Evolutionary conservation across 2,329 filamentous ascomycete species (phyloP).

Genomic region (Aphanocladium album): DNA sequence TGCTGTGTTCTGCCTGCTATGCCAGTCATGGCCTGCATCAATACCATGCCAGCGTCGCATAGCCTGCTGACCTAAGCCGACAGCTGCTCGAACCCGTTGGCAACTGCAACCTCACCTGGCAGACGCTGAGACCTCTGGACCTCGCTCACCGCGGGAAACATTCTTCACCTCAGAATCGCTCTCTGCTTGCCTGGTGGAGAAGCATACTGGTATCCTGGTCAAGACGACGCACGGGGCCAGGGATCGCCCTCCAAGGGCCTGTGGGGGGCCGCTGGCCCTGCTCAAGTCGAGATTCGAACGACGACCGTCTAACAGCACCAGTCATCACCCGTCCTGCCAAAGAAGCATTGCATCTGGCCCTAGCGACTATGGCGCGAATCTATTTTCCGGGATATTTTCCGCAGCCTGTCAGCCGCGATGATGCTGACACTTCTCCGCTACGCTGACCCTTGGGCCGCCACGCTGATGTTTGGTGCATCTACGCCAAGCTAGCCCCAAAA

Average conservation of each 20-base stretch:
- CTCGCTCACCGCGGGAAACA: no score
- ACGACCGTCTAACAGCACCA: background rate
- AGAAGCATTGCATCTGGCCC: background rate
- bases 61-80: background rate
- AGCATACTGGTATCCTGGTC: background rate
- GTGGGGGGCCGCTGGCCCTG: background rate
- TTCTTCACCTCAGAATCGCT: background rate
- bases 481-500: background rate
- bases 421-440: slow-evolving; percentile 3
- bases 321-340: background rate
- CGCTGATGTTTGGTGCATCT: background rate
- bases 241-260: background rate
- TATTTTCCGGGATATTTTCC: background rate
- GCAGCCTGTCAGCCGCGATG: background rate
- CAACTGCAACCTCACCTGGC: background rate
- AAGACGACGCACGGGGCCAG: background rate
- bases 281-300: background rate
- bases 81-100: background rate
- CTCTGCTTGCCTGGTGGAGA: background rate
- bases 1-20: no score
- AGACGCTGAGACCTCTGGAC: no score
- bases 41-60: no score
- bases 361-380: background rate
- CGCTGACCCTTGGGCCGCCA: background rate
- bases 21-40: no score